Evolutionary conservation across 2,329 filamentous ascomycete species (phyloP), one percentile per base, ranked within the genome.

Genomic region (Pestalotiopsis sp.): DNA sequence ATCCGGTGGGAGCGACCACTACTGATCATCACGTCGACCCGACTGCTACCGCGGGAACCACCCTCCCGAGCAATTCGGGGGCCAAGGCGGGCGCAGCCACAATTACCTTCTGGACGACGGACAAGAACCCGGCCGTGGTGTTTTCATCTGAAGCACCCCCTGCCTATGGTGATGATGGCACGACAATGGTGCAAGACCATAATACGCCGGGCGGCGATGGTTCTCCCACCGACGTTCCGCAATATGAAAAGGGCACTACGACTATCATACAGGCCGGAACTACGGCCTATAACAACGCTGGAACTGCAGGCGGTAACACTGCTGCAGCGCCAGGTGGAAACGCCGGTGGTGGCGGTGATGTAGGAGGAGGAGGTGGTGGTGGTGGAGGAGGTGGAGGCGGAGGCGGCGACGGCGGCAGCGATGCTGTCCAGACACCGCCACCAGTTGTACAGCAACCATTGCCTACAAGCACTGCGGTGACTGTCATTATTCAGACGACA

Each of bases 101-200:
- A 5, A 71, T 84, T 60, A 84, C 81, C 3, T 82, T 86, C 60
- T 73, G 84, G 64, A 86, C 84, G 2, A 86, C 85, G 3, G 85
- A 86, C 73, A 87, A 86, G 73, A 87, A 87, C 66, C 85, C 86
- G 0, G 80, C 82, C 9, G 83, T 87, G 17, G 79, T 86, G 2
- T 82, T 79, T 68, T 73, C 82, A 1, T 77, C 80, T 2, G 75
- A 80, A 17, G 68, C 73, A 4, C 75, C 78, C 4, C 83, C 83
- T 0, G 71, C 76, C 69, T 85, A 84, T 70, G 79, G 79, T 59
- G 71, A 73, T 24, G 71, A 68, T 6, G 71, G 74, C 44, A 48
- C 71, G 26, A 68, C 68, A 20, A 65, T 52, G 11, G 69, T 66
- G n/a, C 66, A 63, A 17, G 66, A 67, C 30, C 64, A 66, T 30